Evolutionary conservation across 2,329 filamentous ascomycete species (phyloP), one percentile per base, ranked within the genome.

Genomic region (Paecilomyces niveus): DNA sequence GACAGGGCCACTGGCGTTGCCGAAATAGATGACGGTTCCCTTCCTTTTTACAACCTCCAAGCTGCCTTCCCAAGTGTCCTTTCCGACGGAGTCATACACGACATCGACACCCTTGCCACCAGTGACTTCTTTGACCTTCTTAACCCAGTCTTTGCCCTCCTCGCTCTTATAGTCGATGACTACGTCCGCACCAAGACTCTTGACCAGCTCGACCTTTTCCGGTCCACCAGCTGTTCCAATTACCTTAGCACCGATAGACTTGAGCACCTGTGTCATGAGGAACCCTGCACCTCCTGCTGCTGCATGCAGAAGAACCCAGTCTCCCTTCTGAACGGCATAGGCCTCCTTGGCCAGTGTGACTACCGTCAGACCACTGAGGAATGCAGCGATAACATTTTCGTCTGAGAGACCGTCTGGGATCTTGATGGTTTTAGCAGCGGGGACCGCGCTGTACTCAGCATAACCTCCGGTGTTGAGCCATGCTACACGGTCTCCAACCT

Each of bases 51-150:
- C 81, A 65, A 85, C 83, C 63, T 92, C 85, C 63, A 96, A 72
- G 67, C 87, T 88, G 21, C 84, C 80, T 65, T 96, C 90, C 76
- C 94, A 96, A 0, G 92, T 96, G 54, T 82, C 81, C 77, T 90
- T 90, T 11, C 92, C 92, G 2, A 96, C 90, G 5, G 89, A 89
- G 70, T 96, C 92, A 70, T 91, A 95, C 29, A 96, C 88, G 9
- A 87, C 90, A 62, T 85, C 83, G 2, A 88, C 86, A 7, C 92
- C 92, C 60, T 85, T 77, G 0, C 88, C 88, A 1, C 80, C 83
- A 0, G 91, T 96, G 54, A 90, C 85, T 79, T 97, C 92, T 69
- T 96, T 96, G 59, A 97, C 81, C 69, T 82, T 81, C 63, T 95
- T 89, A 57, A 94, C 87, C 70, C 83, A 82, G 57, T 94, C 89